Conservation (phyloP, 2,329 filamentous ascomycete genomes). For the Diaporthe helianthi region DNA sequence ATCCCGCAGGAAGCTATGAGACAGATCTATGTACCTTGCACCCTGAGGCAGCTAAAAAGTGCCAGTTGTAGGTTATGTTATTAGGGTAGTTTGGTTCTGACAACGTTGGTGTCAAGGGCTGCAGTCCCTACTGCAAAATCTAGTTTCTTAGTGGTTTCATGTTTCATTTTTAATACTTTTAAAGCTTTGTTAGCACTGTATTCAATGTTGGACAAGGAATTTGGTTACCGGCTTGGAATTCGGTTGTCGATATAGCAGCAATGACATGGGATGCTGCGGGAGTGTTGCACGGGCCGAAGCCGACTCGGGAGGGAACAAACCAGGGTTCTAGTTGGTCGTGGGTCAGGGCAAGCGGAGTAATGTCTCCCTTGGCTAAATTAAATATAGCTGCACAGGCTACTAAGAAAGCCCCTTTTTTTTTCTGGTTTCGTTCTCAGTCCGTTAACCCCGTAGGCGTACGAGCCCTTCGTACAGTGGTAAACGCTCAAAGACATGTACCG, state of each 20-base stretch:
- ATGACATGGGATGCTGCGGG: background rate
- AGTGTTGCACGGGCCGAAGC: no score
- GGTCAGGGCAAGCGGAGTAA: no score
- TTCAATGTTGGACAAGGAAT: background rate
- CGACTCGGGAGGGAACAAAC: no score
- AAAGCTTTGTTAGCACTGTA: background rate
- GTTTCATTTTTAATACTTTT: background rate
- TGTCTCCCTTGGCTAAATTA: no score
- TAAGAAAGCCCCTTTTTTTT: no score
- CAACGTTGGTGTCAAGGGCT: slow-evolving; percentile 40
- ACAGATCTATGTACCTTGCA: no score
- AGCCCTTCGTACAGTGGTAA: no score
- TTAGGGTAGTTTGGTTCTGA: slow-evolving; percentile 17
- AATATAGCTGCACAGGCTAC: no score
- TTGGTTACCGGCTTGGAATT: background rate
- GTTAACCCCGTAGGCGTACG: no score
- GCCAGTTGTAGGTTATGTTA: background rate
- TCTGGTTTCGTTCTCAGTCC: no score
- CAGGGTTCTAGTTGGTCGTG: no score
- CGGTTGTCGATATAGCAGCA: background rate
- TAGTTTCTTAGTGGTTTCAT: slow-evolving; percentile 31
- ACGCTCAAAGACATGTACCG: slow-evolving; percentile 50
- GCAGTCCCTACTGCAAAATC: slow-evolving; percentile 37
- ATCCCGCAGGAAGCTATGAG: no score
- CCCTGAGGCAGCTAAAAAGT: slow-evolving; percentile 42